Base-by-base conservation (phyloP, 352 stramenopile genomes). In the Pythium apleroticum region DNA sequence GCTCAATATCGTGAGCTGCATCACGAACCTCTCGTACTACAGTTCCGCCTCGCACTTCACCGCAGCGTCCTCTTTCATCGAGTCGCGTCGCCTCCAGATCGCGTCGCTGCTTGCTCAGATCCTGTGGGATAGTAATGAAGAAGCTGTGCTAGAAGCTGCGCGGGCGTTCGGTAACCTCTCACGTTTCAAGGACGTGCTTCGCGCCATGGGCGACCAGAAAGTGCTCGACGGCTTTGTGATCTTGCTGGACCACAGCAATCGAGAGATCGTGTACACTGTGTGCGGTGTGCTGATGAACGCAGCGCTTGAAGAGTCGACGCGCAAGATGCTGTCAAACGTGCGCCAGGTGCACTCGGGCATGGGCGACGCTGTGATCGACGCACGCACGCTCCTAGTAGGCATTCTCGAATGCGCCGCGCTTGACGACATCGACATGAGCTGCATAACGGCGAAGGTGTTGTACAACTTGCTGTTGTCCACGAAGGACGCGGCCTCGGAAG, bases 21-120 rank as follows among this genome's bases (percentile, higher is more conserved):
- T 96, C 67, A 96, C 89, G 10, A 96, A 97, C 52, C 63, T 96
- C n/a, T 95, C 84, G 3, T 97, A 91, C 69, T 96, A 81, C 59
- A 68, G 62, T 39, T 76, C 60, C 41, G 61, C 58, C 22, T 25
- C 24, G 17, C 45, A 30, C 39, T 7, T n/a, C 1, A 33, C 17
- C 14, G 22, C 64, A 12, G 15, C 45, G 12, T 12, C 57, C 12
- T 57, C 65, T 43, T 88, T 89, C 54, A 78, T 89, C 10, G 75
- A 85, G 24, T 50, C 52, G 35, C 68, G 86, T 58, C 75, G 77
- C 22, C 35, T 85, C 4, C 67, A 58, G n/a, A 78, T 88, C 45
- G 68, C 76, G 0, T 50, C 67, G 0, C 65, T 78, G 8, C 59
- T 89, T 28, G 52, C 77, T 27, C 57, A 70, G 4, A 88, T 93